These are phyloP conservation scores for Scedosporium boydii DNA, from an alignment of 2,329 filamentous ascomycete genomes.

Conservation along the genomic window DNA sequence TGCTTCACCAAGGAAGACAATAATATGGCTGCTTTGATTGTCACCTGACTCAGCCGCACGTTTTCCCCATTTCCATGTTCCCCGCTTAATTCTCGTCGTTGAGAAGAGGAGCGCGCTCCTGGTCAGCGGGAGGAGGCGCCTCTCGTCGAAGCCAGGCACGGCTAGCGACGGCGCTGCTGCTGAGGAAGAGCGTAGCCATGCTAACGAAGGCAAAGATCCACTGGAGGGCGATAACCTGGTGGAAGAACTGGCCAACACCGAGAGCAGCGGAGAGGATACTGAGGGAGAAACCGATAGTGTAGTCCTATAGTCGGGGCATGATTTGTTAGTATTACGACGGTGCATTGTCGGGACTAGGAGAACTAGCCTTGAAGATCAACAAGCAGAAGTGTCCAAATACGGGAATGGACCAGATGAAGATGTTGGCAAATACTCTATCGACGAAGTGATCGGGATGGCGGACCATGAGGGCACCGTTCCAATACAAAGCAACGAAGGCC, in stretches of 20 bases:
- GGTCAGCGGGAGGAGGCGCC: slow-evolving; percentile 27
- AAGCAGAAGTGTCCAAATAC: slow-evolving; percentile 72
- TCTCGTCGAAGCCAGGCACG: slow-evolving; percentile 43
- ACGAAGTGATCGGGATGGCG: slow-evolving; percentile 54
- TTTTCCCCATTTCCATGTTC: neutral
- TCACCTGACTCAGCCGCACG: neutral
- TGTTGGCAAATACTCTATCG: slow-evolving; percentile 73
- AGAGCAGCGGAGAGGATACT: slow-evolving; percentile 65
- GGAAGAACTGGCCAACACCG: slow-evolving; percentile 66
- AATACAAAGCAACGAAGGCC: slow-evolving; percentile 80
- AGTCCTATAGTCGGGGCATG: slow-evolving; percentile 36
- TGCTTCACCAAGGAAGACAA: slow-evolving; percentile 74
- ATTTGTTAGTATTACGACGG: neutral
- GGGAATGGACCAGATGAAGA: slow-evolving; percentile 79
- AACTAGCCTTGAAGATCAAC: slow-evolving; percentile 54
- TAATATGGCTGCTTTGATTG: slow-evolving; percentile 16
- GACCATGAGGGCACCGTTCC: slow-evolving; percentile 80
- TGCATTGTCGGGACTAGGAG: neutral
- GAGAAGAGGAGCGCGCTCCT: slow-evolving; percentile 54
- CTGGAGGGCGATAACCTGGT: slow-evolving; percentile 67
- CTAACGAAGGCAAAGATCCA: slow-evolving; percentile 90
- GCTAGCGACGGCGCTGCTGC: slow-evolving; percentile 55
- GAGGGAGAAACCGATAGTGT: slow-evolving; percentile 71
- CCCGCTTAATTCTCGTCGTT: slow-evolving; percentile 27
- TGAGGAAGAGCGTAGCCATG: slow-evolving; percentile 63